Conservation (phyloP, 495 filamentous ascomycete species). For the Aspergillus sclerotiicarbonarius region DNA sequence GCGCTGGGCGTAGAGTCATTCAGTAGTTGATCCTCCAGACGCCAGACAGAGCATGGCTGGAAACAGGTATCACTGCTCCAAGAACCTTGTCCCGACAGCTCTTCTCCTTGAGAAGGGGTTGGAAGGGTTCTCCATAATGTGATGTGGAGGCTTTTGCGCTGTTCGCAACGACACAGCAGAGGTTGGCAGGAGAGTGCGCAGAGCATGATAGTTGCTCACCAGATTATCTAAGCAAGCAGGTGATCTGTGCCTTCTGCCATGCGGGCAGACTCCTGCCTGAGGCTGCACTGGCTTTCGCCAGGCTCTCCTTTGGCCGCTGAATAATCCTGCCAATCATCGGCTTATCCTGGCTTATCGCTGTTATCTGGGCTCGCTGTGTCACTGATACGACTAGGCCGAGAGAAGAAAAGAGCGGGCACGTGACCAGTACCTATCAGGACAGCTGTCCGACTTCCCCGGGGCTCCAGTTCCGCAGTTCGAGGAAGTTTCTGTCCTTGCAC, state of each 20-base stretch:
- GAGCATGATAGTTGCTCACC: conserved; percentile 16
- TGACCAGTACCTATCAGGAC: conserved; percentile 26
- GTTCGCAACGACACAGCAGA: conserved; percentile 7
- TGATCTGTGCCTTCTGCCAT: conserved; percentile 16
- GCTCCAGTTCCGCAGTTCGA: conserved; percentile 16
- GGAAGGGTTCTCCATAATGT: neutral
- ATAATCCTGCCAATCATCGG: neutral
- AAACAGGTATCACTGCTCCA: neutral
- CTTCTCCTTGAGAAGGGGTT: neutral
- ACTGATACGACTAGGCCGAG: neutral
- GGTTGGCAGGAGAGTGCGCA: conserved; percentile 15
- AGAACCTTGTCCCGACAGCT: neutral
- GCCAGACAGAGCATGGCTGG: too few species aligned
- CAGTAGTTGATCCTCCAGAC: neutral
- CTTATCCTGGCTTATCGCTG: neutral
- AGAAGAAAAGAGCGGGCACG: conserved; percentile 11
- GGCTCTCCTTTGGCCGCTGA: too few species aligned
- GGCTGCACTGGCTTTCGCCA: conserved; percentile 1
- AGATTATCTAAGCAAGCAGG: conserved; percentile 23
- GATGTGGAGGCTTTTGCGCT: conserved; percentile 13
- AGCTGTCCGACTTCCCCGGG: conserved; percentile 28
- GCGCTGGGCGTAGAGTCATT: conserved; percentile 6
- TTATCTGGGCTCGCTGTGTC: neutral
- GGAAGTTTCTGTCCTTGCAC: conserved; percentile 28
- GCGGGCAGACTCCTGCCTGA: conserved; percentile 2